Evolutionary conservation across 1,139 yeast genomes (phyloP), one percentile per base, ranked within the genome.

Genomic region (Kodamaea sp.): DNA sequence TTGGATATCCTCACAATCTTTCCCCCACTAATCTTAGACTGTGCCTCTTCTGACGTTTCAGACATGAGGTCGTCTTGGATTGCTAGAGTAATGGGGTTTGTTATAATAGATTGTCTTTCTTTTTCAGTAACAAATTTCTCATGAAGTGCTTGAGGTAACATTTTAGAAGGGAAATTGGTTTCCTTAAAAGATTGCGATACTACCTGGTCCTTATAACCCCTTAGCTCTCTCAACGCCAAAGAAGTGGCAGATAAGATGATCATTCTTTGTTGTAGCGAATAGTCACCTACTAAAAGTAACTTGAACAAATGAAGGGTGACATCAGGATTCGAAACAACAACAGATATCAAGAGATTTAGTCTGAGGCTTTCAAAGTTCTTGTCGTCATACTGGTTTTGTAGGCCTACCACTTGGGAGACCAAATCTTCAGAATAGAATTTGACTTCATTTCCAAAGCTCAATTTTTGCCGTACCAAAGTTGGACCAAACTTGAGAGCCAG

Each of bases 201-300:
- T 6, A 50, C 39, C 0, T 60, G 63, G 55, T 83, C 90, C 1
- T 71, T 64, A 22, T 67, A 55, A 0, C 90, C 90, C 32, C 76
- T 59, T 11, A 80, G 59, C 42, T 78, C 80, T 42, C 92, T 59
- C 0, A 82, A 79, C 4, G 81, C 74, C 24, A 81, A 56, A 0
- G 83, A 76, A 11, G 81, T 51, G 0, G 80, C 62, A 1, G 84
- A 69, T 20, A 83, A 55, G 14, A 82, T 63, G 35, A 67, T 56
- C 51, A 82, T 63, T 29, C 90, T 56, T 42, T 77, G 82, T 43
- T 78, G 83, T 13, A 83, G 59, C 0, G 88, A 80, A 46, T 78
- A 79, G 51, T 83, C 94, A 0, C 87, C 89, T 0, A 68, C 57
- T 4, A 70, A 58, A 19, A 82, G 59, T 26, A 77, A 51, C 21